Evolutionary conservation across 441 rosid genomes (phyloP).

Genomic region (Iberis amara): DNA sequence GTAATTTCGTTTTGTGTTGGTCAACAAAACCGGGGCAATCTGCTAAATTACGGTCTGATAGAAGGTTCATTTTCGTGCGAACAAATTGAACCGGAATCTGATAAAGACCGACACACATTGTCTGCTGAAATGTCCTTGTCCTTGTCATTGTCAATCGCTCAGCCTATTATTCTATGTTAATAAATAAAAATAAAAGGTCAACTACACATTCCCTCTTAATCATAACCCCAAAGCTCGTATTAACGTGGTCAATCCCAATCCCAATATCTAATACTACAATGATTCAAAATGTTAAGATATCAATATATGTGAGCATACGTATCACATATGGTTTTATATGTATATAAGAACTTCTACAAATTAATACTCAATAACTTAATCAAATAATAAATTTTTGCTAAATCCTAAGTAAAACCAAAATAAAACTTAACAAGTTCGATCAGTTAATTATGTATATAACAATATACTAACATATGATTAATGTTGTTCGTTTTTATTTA

Average conservation of each 20-base stretch:
- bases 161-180: conserved; percentile 7
- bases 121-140: conserved; percentile 17
- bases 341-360: neutral
- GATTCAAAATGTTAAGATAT: neutral
- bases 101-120: conserved; percentile 13
- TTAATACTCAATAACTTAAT: neutral
- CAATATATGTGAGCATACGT: neutral
- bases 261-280: neutral
- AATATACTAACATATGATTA: no score
- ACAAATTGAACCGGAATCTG: conserved; percentile 4
- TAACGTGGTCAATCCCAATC: neutral
- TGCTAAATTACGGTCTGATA: neutral
- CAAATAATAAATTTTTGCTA: no score
- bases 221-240: conserved; percentile 9
- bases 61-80: neutral
- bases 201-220: conserved; percentile 19
- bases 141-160: conserved; percentile 4
- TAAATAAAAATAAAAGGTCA: conserved; percentile 1
- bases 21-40: neutral
- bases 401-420: no score
- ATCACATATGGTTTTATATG: neutral
- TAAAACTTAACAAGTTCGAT: no score
- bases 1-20: conserved; percentile 15
- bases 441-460: no score
- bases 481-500: no score